Conservation (phyloP, 1,284 basidiomycete species). For the Rhodotorula sp. region DNA sequence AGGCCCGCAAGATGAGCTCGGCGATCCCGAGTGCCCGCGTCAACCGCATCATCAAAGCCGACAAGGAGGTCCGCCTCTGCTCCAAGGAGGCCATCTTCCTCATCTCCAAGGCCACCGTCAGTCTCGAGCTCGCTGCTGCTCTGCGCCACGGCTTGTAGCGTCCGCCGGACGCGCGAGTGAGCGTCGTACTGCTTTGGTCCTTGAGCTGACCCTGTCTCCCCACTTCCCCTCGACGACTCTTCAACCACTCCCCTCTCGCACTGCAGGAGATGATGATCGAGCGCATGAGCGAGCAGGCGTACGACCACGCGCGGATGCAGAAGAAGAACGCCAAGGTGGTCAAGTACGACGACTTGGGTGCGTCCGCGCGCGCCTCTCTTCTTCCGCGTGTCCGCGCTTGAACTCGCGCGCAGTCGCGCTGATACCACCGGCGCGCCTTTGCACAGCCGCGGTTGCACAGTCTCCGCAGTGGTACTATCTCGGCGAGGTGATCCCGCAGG, state of each 20-base stretch:
- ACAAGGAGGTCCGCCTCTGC: slow-evolving; percentile 54
- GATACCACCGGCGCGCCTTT: too few species aligned
- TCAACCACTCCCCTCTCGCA: neutral
- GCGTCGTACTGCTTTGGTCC: neutral
- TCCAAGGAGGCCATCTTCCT: slow-evolving; percentile 54
- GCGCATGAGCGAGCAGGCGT: slow-evolving; percentile 8
- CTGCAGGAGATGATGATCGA: slow-evolving; percentile 23
- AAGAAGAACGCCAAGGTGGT: slow-evolving; percentile 21
- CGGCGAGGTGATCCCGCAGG: slow-evolving; percentile 28
- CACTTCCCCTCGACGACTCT: neutral
- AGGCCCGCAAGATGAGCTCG: neutral
- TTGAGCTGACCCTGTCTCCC: slow-evolving; percentile 20
- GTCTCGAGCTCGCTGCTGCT: slow-evolving; percentile 18
- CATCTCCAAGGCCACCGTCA: slow-evolving; percentile 53
- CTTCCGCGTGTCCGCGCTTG: too few species aligned
- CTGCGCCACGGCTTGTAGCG: too few species aligned
- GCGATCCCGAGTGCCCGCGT: slow-evolving; percentile 51
- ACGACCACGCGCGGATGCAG: slow-evolving; percentile 22
- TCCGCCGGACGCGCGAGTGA: too few species aligned
- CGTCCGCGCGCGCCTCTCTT: neutral
- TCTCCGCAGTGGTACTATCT: slow-evolving; percentile 34
- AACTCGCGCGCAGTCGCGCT: too few species aligned
- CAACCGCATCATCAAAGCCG: slow-evolving; percentile 54
- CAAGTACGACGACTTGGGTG: slow-evolving; percentile 19
- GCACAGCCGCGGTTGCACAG: slow-evolving; percentile 9